These are phyloP conservation scores for Kurtzmaniella cleridarum DNA, from an alignment of 805 yeast genomes.

Conservation along the genomic window DNA sequence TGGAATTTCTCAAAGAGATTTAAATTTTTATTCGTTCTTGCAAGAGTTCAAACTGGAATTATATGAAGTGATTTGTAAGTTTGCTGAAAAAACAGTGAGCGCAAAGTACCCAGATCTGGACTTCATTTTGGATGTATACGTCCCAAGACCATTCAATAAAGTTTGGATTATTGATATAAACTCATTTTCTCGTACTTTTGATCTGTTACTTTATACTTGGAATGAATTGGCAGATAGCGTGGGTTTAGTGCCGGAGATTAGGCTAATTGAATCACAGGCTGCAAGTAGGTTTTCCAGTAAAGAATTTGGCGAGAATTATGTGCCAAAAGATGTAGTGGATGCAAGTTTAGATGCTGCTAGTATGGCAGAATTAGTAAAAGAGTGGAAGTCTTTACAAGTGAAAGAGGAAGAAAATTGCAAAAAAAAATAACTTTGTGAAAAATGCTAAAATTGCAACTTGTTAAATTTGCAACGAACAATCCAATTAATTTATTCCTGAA, in stretches of 20 bases:
- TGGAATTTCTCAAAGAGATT: slow-evolving; percentile 81
- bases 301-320: slow-evolving; percentile 85
- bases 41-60: slow-evolving; percentile 46
- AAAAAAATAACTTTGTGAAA: not conserved
- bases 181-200: slow-evolving; percentile 77
- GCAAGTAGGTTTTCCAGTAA: slow-evolving; percentile 72
- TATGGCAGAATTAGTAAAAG: slow-evolving; percentile 61
- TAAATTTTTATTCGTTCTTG: slow-evolving; percentile 74
- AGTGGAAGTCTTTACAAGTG: slow-evolving; percentile 14
- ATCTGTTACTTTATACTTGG: slow-evolving; percentile 79
- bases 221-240: slow-evolving; percentile 51
- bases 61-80: slow-evolving; percentile 42
- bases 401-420: slow-evolving; percentile 1
- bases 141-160: slow-evolving; percentile 66
- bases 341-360: slow-evolving; percentile 67
- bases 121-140: slow-evolving; percentile 75
- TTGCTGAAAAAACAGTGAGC: slow-evolving; percentile 42
- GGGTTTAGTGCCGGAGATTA: slow-evolving; percentile 37
- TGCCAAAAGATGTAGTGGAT: slow-evolving; percentile 86
- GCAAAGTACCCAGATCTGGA: slow-evolving; percentile 16
- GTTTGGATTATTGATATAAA: slow-evolving; percentile 79
- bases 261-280: slow-evolving; percentile 66
- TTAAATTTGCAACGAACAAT: too few species aligned
- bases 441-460: too few species aligned
- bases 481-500: too few species aligned